Evolutionary conservation across 352 stramenopile species (phyloP).

Genomic region (Achlya hypogyna): DNA sequence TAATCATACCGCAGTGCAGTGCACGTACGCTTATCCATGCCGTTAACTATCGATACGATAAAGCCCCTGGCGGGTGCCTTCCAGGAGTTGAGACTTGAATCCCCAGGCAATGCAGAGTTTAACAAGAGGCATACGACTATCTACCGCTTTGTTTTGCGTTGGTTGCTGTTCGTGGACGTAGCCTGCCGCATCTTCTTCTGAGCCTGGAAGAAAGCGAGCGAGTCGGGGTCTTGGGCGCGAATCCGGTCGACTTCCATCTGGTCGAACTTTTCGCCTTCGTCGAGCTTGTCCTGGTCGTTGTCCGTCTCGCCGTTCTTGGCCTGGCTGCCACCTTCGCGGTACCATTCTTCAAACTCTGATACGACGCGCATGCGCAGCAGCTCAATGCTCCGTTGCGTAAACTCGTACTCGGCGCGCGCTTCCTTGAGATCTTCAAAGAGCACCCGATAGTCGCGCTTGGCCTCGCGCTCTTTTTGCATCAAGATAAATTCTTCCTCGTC

Average conservation of each 20-base stretch:
- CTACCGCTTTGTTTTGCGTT: slow-evolving; percentile 20
- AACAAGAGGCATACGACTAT: no score
- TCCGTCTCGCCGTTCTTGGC: slow-evolving; percentile 27
- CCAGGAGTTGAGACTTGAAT: no score
- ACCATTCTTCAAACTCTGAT: slow-evolving; percentile 80
- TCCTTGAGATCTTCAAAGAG: slow-evolving; percentile 82
- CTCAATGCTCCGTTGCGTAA: slow-evolving; percentile 57
- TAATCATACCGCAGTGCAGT: no score
- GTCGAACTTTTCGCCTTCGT: slow-evolving; percentile 88
- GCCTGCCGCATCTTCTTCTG: slow-evolving; percentile 79
- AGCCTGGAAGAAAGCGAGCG: slow-evolving; percentile 88
- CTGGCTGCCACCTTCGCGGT: slow-evolving; percentile 26
- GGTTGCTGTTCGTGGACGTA: slow-evolving; percentile 22
- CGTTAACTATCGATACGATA: no score
- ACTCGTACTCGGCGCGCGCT: slow-evolving; percentile 57
- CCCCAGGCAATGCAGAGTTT: no score
- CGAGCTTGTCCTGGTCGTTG: slow-evolving; percentile 59
- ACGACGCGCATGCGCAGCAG: slow-evolving; percentile 65
- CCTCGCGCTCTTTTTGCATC: slow-evolving; percentile 73
- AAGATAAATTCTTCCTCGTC: slow-evolving; percentile 90
- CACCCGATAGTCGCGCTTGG: slow-evolving; percentile 75
- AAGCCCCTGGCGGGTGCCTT: no score
- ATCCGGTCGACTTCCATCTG: slow-evolving; percentile 86
- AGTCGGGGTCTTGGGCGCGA: slow-evolving; percentile 78
- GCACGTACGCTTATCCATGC: no score